phyloP scores from a whole-genome alignment of 169 alveolate genomes.

The Cardiosporidium cionae region DNA sequence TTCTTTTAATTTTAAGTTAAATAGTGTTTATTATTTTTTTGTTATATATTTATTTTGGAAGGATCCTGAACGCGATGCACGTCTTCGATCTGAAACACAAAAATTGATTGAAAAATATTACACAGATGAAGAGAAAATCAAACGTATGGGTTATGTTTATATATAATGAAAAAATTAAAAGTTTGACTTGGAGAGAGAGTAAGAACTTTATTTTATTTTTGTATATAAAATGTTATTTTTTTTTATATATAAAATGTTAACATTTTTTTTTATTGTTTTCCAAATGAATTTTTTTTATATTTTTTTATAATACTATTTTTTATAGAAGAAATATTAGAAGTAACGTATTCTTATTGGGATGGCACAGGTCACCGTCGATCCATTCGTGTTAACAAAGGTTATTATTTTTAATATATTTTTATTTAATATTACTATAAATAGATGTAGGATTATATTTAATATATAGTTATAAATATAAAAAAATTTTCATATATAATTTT shows the following conservation, averaged over 20 bases:
- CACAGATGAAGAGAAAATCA: background rate
- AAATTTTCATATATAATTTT: background rate
- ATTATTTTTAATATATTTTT: no score
- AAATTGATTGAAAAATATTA: conserved; percentile 14
- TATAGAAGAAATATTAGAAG: conserved; percentile 30
- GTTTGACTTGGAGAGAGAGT: no score
- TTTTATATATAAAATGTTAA: no score
- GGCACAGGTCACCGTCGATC: conserved; percentile 53
- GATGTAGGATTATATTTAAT: no score
- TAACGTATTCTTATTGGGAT: conserved; percentile 53
- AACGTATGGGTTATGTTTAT: background rate
- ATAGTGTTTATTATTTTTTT: background rate
- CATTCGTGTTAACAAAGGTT: conserved; percentile 20
- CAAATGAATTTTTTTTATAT: no score
- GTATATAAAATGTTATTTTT: no score
- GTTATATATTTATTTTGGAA: background rate
- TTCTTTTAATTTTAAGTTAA: no score
- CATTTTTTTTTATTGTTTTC: no score
- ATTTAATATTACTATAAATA: no score
- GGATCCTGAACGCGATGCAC: conserved; percentile 26
- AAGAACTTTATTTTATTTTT: no score
- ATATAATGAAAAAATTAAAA: no score
- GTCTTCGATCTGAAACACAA: background rate
- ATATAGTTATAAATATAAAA: background rate
- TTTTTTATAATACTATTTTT: no score